Percentiles rank a stretch among this genome's conserved stretches.
Evolutionary conservation across 2,329 filamentous ascomycete genomes (phyloP).

Genomic region (Penicillium sumatraense): DNA sequence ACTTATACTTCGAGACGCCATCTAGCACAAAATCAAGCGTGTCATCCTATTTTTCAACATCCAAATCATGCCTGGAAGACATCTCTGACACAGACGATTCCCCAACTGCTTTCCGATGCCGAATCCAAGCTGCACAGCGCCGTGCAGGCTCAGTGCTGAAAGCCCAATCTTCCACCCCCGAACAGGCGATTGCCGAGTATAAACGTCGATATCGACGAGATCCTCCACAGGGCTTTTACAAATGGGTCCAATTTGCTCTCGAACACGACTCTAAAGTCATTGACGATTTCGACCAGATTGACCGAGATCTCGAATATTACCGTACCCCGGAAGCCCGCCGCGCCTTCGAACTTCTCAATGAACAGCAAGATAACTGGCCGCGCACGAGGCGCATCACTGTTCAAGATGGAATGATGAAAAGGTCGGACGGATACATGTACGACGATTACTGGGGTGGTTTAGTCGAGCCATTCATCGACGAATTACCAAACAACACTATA

Average conservation of each 20-base stretch:
- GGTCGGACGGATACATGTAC: background rate
- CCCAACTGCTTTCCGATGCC: background rate
- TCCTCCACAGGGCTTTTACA: background rate
- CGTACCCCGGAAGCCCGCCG: constrained; percentile 2
- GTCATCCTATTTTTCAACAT: background rate
- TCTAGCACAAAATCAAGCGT: background rate
- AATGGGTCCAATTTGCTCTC: constrained; percentile 2
- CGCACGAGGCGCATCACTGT: background rate
- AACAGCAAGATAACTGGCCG: background rate
- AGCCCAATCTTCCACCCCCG: background rate
- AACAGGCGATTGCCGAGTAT: constrained; percentile 2
- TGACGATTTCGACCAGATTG: constrained; percentile 8
- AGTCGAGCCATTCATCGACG: constrained; percentile 1
- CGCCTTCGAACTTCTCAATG: background rate
- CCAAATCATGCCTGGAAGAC: background rate
- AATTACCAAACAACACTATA: background rate
- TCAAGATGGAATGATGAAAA: background rate
- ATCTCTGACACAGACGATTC: background rate
- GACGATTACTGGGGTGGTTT: background rate
- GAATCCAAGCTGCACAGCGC: background rate
- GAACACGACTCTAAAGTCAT: background rate
- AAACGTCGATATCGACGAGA: background rate
- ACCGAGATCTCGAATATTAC: constrained; percentile 3
- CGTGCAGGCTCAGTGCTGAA: background rate
- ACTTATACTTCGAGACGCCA: background rate